phyloP scores from a whole-genome alignment of 164 flowering plant genomes.

The Taxillus chinensis region DNA sequence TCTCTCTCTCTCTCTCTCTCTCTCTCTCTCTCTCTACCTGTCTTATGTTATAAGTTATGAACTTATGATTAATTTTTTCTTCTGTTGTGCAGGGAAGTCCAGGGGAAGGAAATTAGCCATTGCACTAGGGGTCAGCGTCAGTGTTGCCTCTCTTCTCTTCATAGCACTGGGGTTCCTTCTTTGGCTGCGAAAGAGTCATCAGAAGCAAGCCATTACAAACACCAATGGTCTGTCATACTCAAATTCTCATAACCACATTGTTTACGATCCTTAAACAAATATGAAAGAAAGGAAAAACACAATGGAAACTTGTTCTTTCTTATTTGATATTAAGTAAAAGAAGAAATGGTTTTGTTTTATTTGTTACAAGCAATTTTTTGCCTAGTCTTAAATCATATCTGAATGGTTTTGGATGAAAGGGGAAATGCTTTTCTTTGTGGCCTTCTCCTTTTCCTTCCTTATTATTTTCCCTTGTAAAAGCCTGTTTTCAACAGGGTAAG shows the following conservation, averaged over 20 bases:
- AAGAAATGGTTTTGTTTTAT: no score
- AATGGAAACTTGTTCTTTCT: no score
- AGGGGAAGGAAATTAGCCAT: conserved; percentile 51
- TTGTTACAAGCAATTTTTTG: no score
- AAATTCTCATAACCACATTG: not conserved
- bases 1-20: conserved; percentile 4
- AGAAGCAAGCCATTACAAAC: conserved; percentile 30
- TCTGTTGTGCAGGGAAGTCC: conserved; percentile 27
- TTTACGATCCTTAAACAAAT: not conserved
- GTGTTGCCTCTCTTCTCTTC: conserved; percentile 26
- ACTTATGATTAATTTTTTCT: no score
- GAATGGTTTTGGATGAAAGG: no score
- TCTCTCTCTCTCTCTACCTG: conserved; percentile 1
- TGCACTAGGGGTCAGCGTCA: conserved; percentile 55
- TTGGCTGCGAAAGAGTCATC: conserved; percentile 38
- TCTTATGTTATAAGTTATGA: not conserved
- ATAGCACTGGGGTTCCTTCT: conserved; percentile 26
- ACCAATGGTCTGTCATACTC: conserved; percentile 41
- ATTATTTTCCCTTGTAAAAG: no score
- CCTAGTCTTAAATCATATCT: no score
- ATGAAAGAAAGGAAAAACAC: not conserved
- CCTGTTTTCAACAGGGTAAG: no score
- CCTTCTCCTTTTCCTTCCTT: no score
- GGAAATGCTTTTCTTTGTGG: no score
- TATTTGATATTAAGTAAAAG: no score